Evolutionary conservation across 441 rosid species (phyloP).

Genomic region (Raphanus hybrid): DNA sequence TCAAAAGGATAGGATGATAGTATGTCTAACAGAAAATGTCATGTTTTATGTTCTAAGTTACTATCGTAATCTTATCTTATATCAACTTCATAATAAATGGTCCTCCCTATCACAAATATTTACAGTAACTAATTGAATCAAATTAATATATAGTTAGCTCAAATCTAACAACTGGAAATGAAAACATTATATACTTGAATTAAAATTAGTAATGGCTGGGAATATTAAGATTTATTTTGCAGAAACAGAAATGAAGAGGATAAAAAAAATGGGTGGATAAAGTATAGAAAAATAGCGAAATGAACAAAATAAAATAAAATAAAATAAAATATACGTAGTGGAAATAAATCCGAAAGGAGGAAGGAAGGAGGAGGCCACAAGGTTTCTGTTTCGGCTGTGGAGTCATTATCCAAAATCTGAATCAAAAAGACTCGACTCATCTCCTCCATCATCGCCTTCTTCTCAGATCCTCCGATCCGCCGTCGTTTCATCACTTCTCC

Average conservation of each 20-base stretch:
- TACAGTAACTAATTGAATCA: neutral
- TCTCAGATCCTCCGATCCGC: constrained; percentile 38
- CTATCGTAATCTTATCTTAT: neutral
- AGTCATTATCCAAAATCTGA: constrained; percentile 37
- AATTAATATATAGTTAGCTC: neutral
- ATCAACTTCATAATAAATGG: neutral
- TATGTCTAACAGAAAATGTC: neutral
- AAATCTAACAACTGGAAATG: neutral
- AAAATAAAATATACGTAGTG: neutral
- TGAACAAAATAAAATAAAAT: constrained; percentile 6
- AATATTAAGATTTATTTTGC: neutral
- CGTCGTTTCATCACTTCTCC: constrained; percentile 31
- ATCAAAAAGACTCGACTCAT: constrained; percentile 30
- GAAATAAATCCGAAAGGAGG: no score
- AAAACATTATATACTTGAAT: neutral
- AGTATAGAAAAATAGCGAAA: neutral
- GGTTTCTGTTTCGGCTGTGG: constrained; percentile 11
- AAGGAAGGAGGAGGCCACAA: no score
- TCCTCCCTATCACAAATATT: neutral
- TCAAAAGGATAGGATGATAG: neutral
- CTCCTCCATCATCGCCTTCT: constrained; percentile 40
- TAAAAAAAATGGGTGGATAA: constrained; percentile 4
- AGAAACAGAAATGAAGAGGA: constrained; percentile 2
- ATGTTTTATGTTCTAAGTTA: constrained; percentile 1
- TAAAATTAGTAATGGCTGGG: neutral